Evolutionary conservation across 164 flowering plant genomes (phyloP), one percentile per base, ranked within the genome.

Genomic region (Nymphaea thermarum): DNA sequence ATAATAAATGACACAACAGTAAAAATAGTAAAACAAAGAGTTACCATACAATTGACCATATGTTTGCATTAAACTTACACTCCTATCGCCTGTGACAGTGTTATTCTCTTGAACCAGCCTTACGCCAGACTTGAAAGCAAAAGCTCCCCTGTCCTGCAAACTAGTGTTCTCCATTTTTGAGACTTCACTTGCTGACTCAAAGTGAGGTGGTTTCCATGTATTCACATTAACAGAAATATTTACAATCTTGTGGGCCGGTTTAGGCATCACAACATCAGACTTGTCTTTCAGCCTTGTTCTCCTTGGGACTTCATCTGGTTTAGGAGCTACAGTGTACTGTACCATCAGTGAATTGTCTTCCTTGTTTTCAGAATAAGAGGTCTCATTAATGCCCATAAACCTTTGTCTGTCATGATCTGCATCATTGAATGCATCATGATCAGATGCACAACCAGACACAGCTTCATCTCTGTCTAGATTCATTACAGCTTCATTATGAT

Each of bases 161-260:
- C 81, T 45, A 73, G 75, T 76, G 63, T 57, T 67, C 71, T 79
- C 79, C 17, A 70, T 36, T 66, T 76, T 83, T n/a, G 71, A 16
- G 44, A 71, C 73, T 44, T 80, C 81, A 59, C 74, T 74, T 44
- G 71, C 62, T 51, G 72, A 77, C 79, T 80, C 84, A 80, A 78
- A 82, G 67, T 84, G 83, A 65, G 85, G 80, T 68, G 88, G 88
- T 77, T 83, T 89, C 95, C 90, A 82, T 42, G 84, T 79, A 79
- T 86, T 87, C 59, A 80, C 87, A 81, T 83, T 83, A 53, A 76
- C 85, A 57, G 90, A 82, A 25, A 80, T 78, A 70, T 83, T 84
- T 64, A 75, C 83, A 63, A 80, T 77, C 81, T 86, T 84, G 55
- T 69, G 84, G n/a, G 91, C 77, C 65, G 80, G 64, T 62, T 77